Base-by-base conservation (phyloP, 306 rosid species). In the Quercus variabilis region DNA sequence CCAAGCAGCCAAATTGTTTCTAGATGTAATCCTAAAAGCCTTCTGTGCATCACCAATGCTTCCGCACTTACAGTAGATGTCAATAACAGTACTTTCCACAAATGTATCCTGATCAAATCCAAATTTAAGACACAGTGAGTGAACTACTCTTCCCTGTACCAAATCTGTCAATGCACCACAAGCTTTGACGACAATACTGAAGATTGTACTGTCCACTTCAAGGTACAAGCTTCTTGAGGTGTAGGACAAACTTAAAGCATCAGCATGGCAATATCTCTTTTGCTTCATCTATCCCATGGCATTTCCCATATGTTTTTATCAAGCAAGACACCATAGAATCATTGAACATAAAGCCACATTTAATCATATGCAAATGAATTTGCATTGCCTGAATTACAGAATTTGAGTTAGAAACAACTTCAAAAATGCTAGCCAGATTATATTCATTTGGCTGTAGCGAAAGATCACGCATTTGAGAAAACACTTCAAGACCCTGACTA, bases 11-110 rank as follows among this genome's bases (percentile, higher is more conserved):
- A 49, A 64, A 49, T 63, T 49, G 30, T 28, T 5, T 18, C 20
- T 46, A 11, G 60, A 63, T 59, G 41, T 63, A 43, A 43, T 19
- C 49, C 13, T 49, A 49, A 63, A 63, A n/a, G n/a, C 72, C 79
- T 76, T 76, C 11, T 76, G 72, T 10, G 79, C 73, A 2, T 49
- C 79, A 49, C 60, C 72, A 46, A 76, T 58, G 72, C 79, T 46
- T 76, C 73, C 73, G 5, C 62, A 76, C 59, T 62, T 63, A 51
- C 79, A 49, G 55, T 76, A 76, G 55, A 76, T 13, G 12, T 75
- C 78, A 57, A 67, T 54, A 52, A 77, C 9, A 33, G 73, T 46
- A 51, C 81, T 78, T 58, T 70, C 76, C 25, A 77, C 74, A 30
- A 69, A 77, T 46, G 59, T 58, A 12, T 58, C 67, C 33, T 68